Evolutionary conservation across 148 eudicot species (phyloP), one percentile per base, ranked within the genome.

Genomic region (Vaccinium vitisidaea): DNA sequence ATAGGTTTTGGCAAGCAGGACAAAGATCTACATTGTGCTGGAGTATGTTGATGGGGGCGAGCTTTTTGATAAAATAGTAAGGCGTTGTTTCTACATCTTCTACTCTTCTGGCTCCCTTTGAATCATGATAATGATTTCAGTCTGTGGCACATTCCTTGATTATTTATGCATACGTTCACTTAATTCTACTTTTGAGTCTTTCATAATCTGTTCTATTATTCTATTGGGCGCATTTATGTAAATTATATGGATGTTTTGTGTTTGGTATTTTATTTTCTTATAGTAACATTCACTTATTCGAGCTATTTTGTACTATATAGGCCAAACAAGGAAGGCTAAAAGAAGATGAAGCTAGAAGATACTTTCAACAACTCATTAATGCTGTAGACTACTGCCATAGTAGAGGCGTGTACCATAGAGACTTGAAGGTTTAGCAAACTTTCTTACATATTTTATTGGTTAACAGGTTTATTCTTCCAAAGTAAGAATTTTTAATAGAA

Each of bases 351-450:
- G 99, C 98, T 36, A 91, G 95, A 86, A 91, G 85, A 86, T 96
- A 96, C 84, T 92, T 94, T 89, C 99, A 96, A 86, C 98, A 96
- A 91, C 93, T 96, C 75, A 91, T 96, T 65, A 92, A 96, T 79
- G 98, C 96, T 25, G 96, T 96, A 77, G 99, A 96, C 84, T 96
- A 91, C 83, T 96, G 99, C 89, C 99, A 96, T 78, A 96, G 99
- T 88, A 90, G 99, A 96, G 98, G 99, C 18, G 94, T 96, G 58
- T 94, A 91, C 91, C 99, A 96, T 56, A 88, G 99, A 88, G 99
- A 96, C 88, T 86, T 96, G 55, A 96, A 96, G 98, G 98, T 94
- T 73, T 54, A 16, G 12, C 21, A 80, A 11, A 59, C 46, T 80
- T 54, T 79, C 65, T 16, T 73, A 11, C 25, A 48, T 23, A 6